phyloP scores from a whole-genome alignment of 805 yeast species.

The Starmera caribaea region DNA sequence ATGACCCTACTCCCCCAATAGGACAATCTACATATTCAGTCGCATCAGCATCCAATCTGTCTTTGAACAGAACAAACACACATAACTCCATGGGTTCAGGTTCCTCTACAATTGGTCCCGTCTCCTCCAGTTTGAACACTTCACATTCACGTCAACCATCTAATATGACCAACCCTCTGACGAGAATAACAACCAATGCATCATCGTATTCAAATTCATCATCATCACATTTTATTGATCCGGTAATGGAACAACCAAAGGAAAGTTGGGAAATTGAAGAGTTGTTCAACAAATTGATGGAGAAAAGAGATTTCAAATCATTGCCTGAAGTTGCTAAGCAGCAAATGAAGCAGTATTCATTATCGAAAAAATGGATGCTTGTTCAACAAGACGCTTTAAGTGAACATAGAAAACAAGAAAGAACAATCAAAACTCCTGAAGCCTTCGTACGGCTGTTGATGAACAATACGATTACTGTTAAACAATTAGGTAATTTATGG shows the following conservation, averaged over 20 bases:
- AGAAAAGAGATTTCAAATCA: slow-evolving; percentile 64
- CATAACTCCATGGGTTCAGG: no score
- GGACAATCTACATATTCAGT: background rate
- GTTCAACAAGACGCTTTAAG: slow-evolving; percentile 78
- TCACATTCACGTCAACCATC: no score
- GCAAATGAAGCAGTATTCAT: slow-evolving; percentile 66
- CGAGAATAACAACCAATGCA: no score
- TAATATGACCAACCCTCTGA: no score
- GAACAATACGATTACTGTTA: slow-evolving; percentile 55
- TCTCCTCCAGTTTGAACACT: no score
- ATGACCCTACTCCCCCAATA: slow-evolving; percentile 11
- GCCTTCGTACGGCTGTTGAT: slow-evolving; percentile 68
- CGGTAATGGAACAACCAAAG: slow-evolving; percentile 52
- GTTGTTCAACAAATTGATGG: slow-evolving; percentile 74
- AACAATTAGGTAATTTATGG: slow-evolving; percentile 75
- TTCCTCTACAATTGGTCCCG: no score
- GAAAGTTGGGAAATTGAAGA: slow-evolving; percentile 59
- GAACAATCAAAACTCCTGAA: slow-evolving; percentile 44
- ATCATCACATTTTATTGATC: slow-evolving; percentile 15
- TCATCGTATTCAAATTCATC: slow-evolving; percentile 4
- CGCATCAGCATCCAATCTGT: background rate
- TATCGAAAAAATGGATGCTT: slow-evolving; percentile 85
- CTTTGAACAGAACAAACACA: no score
- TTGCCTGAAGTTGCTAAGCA: slow-evolving; percentile 64
- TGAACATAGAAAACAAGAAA: slow-evolving; percentile 50